A percentile compares a stretch with the other conserved stretches of the same genome.
phyloP scores from a whole-genome alignment of 2,329 filamentous ascomycete species.

The Colletotrichum falcatum region DNA sequence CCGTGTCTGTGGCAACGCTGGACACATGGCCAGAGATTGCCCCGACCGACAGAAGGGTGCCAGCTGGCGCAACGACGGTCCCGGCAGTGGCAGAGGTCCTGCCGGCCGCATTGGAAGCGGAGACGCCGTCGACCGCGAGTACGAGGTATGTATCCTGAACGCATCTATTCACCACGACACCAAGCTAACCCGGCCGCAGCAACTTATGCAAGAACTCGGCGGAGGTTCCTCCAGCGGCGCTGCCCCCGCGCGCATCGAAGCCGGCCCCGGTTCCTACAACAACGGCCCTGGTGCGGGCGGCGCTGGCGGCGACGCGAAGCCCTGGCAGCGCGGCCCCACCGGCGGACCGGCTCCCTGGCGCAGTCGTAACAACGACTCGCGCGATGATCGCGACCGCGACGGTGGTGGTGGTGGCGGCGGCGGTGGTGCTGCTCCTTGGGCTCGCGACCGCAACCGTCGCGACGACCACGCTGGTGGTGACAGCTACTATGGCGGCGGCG shows the following conservation, averaged over 20 bases:
- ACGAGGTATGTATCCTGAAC: constrained; percentile 76
- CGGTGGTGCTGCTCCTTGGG: constrained; percentile 69
- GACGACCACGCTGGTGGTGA: constrained; percentile 60
- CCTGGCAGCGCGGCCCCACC: constrained; percentile 89
- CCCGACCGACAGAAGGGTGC: constrained; percentile 91
- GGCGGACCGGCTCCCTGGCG: constrained; percentile 88
- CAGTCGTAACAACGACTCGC: constrained; percentile 65
- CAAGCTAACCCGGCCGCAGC: constrained; percentile 66
- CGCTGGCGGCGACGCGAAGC: constrained; percentile 75
- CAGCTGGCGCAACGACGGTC: constrained; percentile 88
- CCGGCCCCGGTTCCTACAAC: constrained; percentile 76
- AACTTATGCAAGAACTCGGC: constrained; percentile 97
- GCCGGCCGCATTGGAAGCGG: constrained; percentile 78
- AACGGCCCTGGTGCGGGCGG: constrained; percentile 63
- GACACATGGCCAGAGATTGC: constrained; percentile 98
- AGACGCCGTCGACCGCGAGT: constrained; percentile 91
- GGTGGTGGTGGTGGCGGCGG: constrained; percentile 47
- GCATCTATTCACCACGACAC: neutral
- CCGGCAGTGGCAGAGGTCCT: constrained; percentile 52
- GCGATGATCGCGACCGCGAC: constrained; percentile 52
- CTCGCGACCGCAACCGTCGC: constrained; percentile 66
- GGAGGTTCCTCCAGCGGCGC: constrained; percentile 73
- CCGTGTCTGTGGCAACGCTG: constrained; percentile 96
- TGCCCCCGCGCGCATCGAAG: constrained; percentile 86
- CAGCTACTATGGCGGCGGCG: constrained; percentile 58